Conservation (phyloP, 805 yeast genomes). For the Saccharomycopsis oosterbeekiorum region DNA sequence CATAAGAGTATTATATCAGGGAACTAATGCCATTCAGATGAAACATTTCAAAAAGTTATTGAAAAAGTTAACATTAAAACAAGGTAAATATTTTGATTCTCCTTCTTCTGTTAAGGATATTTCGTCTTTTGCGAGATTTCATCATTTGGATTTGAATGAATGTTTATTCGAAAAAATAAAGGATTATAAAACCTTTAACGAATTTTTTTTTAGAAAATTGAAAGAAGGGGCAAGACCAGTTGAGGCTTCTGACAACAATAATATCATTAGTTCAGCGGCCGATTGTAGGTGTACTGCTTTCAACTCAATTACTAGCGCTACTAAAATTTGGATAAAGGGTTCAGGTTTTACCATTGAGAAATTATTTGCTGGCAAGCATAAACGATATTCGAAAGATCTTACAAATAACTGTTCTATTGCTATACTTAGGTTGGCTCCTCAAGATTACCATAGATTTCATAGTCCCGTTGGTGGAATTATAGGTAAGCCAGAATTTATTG, state of each 20-base stretch:
- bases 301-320: conserved; percentile 47
- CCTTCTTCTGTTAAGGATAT: conserved; percentile 60
- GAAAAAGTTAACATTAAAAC: conserved; percentile 59
- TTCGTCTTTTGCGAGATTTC: conserved; percentile 69
- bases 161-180: conserved; percentile 41
- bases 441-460: conserved; percentile 93
- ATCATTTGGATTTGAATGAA: conserved; percentile 66
- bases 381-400: conserved; percentile 31
- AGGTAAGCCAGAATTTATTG: conserved; percentile 56
- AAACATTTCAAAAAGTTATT: conserved; percentile 52
- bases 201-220: conserved; percentile 75
- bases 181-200: conserved; percentile 65
- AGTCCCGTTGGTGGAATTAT: conserved; percentile 71
- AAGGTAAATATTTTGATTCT: conserved; percentile 75
- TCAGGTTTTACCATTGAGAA: conserved; percentile 57
- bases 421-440: conserved; percentile 88
- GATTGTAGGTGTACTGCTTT: conserved; percentile 80
- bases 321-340: conserved; percentile 85
- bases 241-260: conserved; percentile 44
- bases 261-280: conserved; percentile 65
- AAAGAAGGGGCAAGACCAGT: conserved; percentile 61
- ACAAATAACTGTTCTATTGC: conserved; percentile 52
- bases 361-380: conserved; percentile 39
- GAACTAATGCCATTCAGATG: conserved; percentile 50
- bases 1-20: conserved; percentile 71